phyloP scores from a whole-genome alignment of 768 basidiomycete genomes.

The Xerocomus spinulosus region DNA sequence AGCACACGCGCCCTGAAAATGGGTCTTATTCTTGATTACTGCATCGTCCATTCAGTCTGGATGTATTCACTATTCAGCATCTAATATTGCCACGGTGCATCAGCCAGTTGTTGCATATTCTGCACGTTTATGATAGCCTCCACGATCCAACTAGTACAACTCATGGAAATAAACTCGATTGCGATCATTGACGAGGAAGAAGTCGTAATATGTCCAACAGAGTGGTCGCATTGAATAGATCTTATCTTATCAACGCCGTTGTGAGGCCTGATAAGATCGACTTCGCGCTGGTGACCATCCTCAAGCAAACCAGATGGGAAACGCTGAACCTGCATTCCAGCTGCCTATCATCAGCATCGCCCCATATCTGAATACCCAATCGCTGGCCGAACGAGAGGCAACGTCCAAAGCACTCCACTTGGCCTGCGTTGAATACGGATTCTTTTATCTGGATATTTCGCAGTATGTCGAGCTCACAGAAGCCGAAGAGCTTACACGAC shows the following conservation, averaged over 20 bases:
- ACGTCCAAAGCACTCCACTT: constrained; percentile 57
- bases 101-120: neutral
- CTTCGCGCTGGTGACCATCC: too few relatives aligned
- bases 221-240: too few relatives aligned
- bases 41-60: constrained; percentile 7
- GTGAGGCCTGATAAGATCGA: too few relatives aligned
- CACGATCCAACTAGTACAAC: neutral
- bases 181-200: too few relatives aligned
- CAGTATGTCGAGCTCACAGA: constrained; percentile 53
- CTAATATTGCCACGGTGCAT: constrained; percentile 14
- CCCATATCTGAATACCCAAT: constrained; percentile 49
- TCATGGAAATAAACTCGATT: constrained; percentile 1
- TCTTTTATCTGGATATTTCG: constrained; percentile 82
- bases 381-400: constrained; percentile 34
- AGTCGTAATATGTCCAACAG: too few relatives aligned
- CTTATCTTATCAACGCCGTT: constrained; percentile 23
- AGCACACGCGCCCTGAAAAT: constrained; percentile 37
- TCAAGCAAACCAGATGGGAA: neutral
- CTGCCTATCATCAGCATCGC: constrained; percentile 74
- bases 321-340: constrained; percentile 5
- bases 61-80: constrained; percentile 20
- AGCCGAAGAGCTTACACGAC: constrained; percentile 56
- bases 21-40: constrained; percentile 23
- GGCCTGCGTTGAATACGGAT: constrained; percentile 77
- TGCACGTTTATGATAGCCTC: neutral